Conservation (phyloP, 139 green algal species). For the Haematococcus lacustris region DNA sequence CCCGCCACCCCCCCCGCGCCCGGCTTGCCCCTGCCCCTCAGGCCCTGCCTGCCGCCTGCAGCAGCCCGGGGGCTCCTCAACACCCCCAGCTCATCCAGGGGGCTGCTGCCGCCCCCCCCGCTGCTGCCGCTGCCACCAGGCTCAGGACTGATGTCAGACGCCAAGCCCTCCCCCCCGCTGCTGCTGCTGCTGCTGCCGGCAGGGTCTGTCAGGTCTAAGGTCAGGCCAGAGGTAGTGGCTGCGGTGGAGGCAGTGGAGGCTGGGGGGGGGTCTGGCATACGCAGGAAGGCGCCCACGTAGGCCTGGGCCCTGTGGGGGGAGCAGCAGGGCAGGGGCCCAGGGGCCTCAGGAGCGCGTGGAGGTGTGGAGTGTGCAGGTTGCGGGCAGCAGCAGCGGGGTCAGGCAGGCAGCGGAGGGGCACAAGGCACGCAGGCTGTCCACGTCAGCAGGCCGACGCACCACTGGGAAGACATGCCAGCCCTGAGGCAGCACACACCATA, state of each 20-base stretch:
- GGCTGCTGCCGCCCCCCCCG: too few species aligned
- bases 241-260: not conserved
- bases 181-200: not conserved
- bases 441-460: not conserved
- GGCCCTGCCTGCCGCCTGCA: too few species aligned
- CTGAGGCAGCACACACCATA: not conserved
- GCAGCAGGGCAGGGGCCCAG: not conserved
- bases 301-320: conserved; percentile 52
- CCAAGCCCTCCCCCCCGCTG: not conserved
- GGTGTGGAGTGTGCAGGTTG: too few species aligned
- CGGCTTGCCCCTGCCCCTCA: not conserved
- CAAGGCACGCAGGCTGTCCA: not conserved
- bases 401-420: not conserved
- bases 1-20: not conserved
- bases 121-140: too few species aligned
- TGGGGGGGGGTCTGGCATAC: conserved; percentile 3
- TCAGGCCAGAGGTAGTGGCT: not conserved
- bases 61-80: too few species aligned
- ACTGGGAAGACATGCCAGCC: not conserved
- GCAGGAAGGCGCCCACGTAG: conserved; percentile 91
- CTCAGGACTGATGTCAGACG: too few species aligned
- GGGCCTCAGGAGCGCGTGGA: too few species aligned
- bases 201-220: not conserved
- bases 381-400: too few species aligned
- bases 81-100: too few species aligned